Evolutionary conservation across 768 basidiomycete species (phyloP), one percentile per base, ranked within the genome.

Genomic region (Hypholoma fasciculare): DNA sequence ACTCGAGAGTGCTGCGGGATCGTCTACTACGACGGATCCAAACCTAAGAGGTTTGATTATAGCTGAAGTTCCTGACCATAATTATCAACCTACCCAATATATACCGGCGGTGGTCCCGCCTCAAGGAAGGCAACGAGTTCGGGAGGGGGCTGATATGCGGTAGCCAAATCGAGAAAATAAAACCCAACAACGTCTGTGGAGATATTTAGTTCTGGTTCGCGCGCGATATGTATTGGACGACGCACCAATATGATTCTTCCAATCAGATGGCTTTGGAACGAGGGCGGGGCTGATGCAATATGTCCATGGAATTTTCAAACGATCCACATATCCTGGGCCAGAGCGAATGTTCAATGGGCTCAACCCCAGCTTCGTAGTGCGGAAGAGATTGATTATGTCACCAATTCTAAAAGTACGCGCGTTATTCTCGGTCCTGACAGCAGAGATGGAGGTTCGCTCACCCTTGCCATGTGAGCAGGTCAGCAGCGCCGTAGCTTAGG

Each of bases 401-500:
- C 84, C 84, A 17, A 85, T 71, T 8, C 85, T 86, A 63, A 51
- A 57, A 61, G 9, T 14, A 26, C 11, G 36, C 5, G 12, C 17
- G 54, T 34, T 52, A 52, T 34, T 34, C 30, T 34, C 30, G 30
- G 30, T 34, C 9, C 30, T 34, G 30, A 34, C 30, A 34, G 30
- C 30, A 34, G 2, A 5, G 30, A 34, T 34, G 30, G 30, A 34
- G 30, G 7, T 34, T 34, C 30, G 26, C 70, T 23, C 60, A 86
- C 84, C 83, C 83, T 71, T 84, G 78, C 83, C 83, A 84, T 52
- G 82, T 82, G 54, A 88, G 65, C 46, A 85, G 69, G 43, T 88
- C 86, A 0, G 84, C 82, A n/a, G 85, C 69, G 0, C 78, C 78
- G 58, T 82, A 88, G 54, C 75, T 82, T 38, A 87, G 71, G 62